Base-by-base conservation (phyloP, 1,284 basidiomycete species). In the Melanopsichium pennsylvanicum region DNA sequence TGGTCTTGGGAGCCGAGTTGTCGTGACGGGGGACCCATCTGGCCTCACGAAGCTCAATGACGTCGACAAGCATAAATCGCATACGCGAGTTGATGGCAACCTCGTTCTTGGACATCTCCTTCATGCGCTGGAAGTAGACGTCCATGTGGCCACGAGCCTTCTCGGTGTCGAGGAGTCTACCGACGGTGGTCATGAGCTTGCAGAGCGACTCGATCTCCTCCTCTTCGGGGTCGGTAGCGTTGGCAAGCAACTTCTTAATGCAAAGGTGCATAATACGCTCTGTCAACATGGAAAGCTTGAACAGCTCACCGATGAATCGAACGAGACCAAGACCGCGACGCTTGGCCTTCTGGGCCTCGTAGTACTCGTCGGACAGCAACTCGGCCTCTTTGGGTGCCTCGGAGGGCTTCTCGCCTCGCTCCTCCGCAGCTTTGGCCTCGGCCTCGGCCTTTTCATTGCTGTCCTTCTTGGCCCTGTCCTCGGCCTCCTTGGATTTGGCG, bases 141-240 rank as follows among this genome's bases (percentile, higher is more conserved):
- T 92, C 89, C 87, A 97, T 90, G 76, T 92, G 89, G 15, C 86
- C 87, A 43, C 86, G 86, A 36, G 90, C 90, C 84, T 92, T 93
- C 34, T 78, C 75, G 27, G 63, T 68, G 79, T 97, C 94, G 59
- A 96, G 86, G 34, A 87, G 84, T 59, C 85, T 85, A 46, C 95
- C 95, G 55, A 97, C 91, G 7, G 93, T 97, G 35, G 89, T 87
- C 60, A 97, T 83, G 48, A 97, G 86, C 82, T 93, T 93, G 86
- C 92, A 96, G 64, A 97, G 86, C 41, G 90, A 92, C 85, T 97
- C 95, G 72, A 97, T 91, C 80, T 97, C 93, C 83, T 97, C 95
- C 83, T 97, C 95, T 80, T 97, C 93, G 0, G 94, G 94, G 78
- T 92, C 91, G 60, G 92, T 89, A 56, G 94, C 90, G 80, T 97